Conservation (phyloP, 2,329 filamentous ascomycete species). For the Fusarium beomiforme region DNA sequence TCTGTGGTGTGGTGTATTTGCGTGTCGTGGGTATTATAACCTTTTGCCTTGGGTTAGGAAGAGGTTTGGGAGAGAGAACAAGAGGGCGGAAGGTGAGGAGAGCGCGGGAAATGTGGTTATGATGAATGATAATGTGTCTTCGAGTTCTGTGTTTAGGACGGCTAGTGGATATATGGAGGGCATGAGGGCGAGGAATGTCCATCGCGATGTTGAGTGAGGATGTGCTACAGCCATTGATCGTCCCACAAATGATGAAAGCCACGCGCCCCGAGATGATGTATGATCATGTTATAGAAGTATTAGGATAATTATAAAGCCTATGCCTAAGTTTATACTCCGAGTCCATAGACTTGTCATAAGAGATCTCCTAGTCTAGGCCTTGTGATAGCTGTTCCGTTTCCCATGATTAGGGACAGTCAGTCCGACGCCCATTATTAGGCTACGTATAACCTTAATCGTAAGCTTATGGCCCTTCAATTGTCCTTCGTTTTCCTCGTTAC, state of each 20-base stretch:
- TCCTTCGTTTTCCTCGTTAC: neutral
- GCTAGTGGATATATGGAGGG: constrained; percentile 35
- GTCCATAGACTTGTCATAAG: neutral
- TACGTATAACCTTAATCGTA: neutral
- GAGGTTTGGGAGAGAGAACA: neutral
- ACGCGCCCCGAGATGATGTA: too few species aligned
- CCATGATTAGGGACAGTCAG: neutral
- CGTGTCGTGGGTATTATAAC: constrained; percentile 72
- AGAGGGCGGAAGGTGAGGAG: neutral
- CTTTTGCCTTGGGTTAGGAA: constrained; percentile 60
- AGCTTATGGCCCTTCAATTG: neutral
- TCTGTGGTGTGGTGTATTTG: constrained; percentile 74
- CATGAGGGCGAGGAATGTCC: constrained; percentile 13
- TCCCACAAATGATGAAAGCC: neutral
- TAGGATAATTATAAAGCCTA: too few species aligned
- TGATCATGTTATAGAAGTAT: accelerated
- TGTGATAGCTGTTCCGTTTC: neutral
- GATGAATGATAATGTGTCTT: constrained; percentile 64
- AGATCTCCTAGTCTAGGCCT: neutral
- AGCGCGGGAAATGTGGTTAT: constrained; percentile 41
- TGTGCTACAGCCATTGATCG: neutral
- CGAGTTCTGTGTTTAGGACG: constrained; percentile 71
- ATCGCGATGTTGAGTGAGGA: constrained; percentile 17
- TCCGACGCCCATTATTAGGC: neutral
- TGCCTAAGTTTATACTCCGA: too few species aligned